Evolutionary conservation across 805 yeast genomes (phyloP).

Genomic region (Helenozyma baotianmanensis): DNA sequence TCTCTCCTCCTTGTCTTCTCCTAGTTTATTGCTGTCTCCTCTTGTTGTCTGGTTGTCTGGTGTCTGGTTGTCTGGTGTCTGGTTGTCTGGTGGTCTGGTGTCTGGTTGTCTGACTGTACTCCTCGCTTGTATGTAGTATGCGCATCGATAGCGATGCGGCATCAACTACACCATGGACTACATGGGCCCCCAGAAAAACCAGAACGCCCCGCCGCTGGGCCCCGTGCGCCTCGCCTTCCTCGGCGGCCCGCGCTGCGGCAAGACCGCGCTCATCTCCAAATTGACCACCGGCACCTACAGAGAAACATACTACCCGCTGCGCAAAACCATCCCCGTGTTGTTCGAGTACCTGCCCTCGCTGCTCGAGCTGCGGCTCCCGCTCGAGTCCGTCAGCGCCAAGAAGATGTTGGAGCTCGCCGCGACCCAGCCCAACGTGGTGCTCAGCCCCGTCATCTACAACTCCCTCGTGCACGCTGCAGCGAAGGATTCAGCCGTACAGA

Average conservation of each 20-base stretch:
- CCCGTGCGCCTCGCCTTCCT: constrained; percentile 58
- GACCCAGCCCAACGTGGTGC: constrained; percentile 11
- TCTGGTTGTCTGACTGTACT: too few relatives aligned
- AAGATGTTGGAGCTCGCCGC: constrained; percentile 12
- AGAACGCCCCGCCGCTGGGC: too few relatives aligned
- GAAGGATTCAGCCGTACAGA: not conserved
- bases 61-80: too few relatives aligned
- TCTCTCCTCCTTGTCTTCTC: too few relatives aligned
- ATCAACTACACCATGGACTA: too few relatives aligned
- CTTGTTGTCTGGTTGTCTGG: too few relatives aligned
- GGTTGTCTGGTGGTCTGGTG: too few relatives aligned
- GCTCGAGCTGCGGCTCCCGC: constrained; percentile 11
- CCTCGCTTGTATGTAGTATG: too few relatives aligned
- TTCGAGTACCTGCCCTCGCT: constrained; percentile 47
- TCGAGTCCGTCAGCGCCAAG: constrained; percentile 20
- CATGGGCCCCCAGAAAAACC: too few relatives aligned
- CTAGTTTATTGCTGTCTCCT: too few relatives aligned
- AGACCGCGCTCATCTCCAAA: constrained; percentile 52
- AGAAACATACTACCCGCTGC: constrained; percentile 75
- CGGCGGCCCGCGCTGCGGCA: constrained; percentile 59
- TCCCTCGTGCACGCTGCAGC: constrained; percentile 7
- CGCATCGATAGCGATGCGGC: too few relatives aligned
- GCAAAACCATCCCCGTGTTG: constrained; percentile 53
- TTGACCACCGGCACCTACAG: constrained; percentile 46
- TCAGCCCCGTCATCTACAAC: constrained; percentile 30